phyloP scores from a whole-genome alignment of 2,329 filamentous ascomycete species.

The Rutstroemia sp. region DNA sequence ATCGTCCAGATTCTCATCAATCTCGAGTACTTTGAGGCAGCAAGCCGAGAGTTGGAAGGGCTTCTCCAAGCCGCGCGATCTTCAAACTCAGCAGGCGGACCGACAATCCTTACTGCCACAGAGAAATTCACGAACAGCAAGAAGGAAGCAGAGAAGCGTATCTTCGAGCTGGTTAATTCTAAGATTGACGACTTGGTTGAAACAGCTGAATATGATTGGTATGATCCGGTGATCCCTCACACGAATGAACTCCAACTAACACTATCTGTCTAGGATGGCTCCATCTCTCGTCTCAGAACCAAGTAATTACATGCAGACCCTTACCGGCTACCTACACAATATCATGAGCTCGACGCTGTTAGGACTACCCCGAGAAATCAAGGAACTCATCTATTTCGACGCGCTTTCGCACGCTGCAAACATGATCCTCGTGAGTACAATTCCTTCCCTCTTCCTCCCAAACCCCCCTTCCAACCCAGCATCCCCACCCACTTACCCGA shows the following conservation, averaged over 20 bases:
- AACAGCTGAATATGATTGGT: slow-evolving; percentile 96
- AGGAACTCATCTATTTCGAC: slow-evolving; percentile 96
- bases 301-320: slow-evolving; percentile 89
- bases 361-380: slow-evolving; percentile 90
- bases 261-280: slow-evolving; percentile 39
- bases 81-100: slow-evolving; percentile 71
- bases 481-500: background rate
- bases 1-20: slow-evolving; percentile 99
- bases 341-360: slow-evolving; percentile 95
- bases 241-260: background rate
- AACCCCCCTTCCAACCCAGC: background rate
- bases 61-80: slow-evolving; percentile 79
- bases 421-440: slow-evolving; percentile 61
- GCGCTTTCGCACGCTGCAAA: slow-evolving; percentile 85
- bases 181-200: slow-evolving; percentile 98
- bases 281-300: slow-evolving; percentile 60
- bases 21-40: slow-evolving; percentile 90
- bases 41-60: slow-evolving; percentile 82
- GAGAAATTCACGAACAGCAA: slow-evolving; percentile 83
- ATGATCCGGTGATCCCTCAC: slow-evolving; percentile 18
- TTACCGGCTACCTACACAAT: slow-evolving; percentile 87
- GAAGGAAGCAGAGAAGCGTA: slow-evolving; percentile 93
- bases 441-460: slow-evolving; percentile 1
- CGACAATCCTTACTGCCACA: slow-evolving; percentile 74
- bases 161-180: slow-evolving; percentile 96